Conservation (phyloP, 2,329 filamentous ascomycete genomes). For the Teratosphaeria zuluensis region DNA sequence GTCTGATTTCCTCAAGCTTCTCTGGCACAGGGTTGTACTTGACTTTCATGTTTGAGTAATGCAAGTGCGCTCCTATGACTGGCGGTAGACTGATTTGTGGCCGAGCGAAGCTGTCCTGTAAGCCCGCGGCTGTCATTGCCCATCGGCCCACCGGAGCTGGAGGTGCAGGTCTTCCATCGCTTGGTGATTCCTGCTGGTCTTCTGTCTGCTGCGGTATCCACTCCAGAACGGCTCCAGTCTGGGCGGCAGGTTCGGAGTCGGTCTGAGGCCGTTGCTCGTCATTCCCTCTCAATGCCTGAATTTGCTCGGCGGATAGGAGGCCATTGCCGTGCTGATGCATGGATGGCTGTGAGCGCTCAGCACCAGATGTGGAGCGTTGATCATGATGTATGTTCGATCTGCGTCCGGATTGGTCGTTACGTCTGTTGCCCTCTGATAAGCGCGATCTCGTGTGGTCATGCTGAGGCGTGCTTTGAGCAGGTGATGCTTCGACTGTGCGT, state of each 20-base stretch:
- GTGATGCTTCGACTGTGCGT: not conserved
- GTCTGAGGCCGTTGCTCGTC: not conserved
- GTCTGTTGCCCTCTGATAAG: not conserved
- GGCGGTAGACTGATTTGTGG: constrained; percentile 7
- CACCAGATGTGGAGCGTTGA: not conserved
- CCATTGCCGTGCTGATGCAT: not conserved
- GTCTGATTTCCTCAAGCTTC: constrained; percentile 12
- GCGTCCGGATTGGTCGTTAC: not conserved
- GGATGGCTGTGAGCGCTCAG: not conserved
- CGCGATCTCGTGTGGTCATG: not conserved
- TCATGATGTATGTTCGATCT: not conserved
- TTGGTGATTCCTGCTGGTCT: not conserved
- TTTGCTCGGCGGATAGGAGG: not conserved
- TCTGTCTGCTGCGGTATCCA: not conserved
- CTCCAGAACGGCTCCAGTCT: not conserved
- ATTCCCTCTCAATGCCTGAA: not conserved
- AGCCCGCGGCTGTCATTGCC: not conserved
- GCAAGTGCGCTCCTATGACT: constrained; percentile 12
- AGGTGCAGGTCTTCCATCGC: not conserved
- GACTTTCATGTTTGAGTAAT: constrained; percentile 15
- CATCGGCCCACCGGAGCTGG: not conserved
- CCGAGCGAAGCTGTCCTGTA: not conserved
- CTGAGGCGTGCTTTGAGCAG: not conserved
- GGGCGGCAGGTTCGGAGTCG: not conserved
- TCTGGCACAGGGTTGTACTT: constrained; percentile 13